These are phyloP conservation scores for Bacterosira constricta DNA, from an alignment of 108 stramenopile species.

Conservation along the genomic window DNA sequence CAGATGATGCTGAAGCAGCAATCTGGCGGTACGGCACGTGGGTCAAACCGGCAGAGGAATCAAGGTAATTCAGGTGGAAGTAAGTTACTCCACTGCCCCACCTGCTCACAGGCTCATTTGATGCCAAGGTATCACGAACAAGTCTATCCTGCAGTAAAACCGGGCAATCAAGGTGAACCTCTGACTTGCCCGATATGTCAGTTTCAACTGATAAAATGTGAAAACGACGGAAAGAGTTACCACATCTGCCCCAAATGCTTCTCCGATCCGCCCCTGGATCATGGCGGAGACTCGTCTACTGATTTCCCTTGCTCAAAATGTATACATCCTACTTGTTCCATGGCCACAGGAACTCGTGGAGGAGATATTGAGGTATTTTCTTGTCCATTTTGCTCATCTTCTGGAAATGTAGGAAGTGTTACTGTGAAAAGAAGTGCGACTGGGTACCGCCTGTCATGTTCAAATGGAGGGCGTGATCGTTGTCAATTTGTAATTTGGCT, in stretches of 20 bases:
- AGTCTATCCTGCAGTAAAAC: constrained; percentile 55
- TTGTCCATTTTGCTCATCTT: constrained; percentile 75
- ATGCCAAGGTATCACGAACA: constrained; percentile 61
- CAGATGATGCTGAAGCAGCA: constrained; percentile 70
- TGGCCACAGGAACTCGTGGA: constrained; percentile 70
- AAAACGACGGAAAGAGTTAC: constrained; percentile 73
- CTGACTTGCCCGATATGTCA: constrained; percentile 83
- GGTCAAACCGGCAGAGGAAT: constrained; percentile 25
- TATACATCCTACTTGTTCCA: constrained; percentile 68
- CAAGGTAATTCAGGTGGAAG: constrained; percentile 33
- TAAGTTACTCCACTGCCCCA: constrained; percentile 72
- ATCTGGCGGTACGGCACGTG: constrained; percentile 22
- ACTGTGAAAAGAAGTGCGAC: constrained; percentile 55
- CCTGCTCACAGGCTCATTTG: constrained; percentile 61
- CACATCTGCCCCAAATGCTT: constrained; percentile 83
- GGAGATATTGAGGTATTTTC: constrained; percentile 71
- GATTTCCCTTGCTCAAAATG: constrained; percentile 82
- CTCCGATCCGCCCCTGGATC: constrained; percentile 68
- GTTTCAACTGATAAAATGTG: constrained; percentile 69
- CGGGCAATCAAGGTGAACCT: constrained; percentile 49
- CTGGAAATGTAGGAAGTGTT: constrained; percentile 50
- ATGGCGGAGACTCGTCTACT: constrained; percentile 59
- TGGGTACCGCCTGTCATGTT: constrained; percentile 70
- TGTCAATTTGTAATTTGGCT: constrained; percentile 81
- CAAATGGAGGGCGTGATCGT: constrained; percentile 55